These are phyloP conservation scores for Scenedesmus sp. DNA, from an alignment of 163 green algal species.

Conservation along the genomic window DNA sequence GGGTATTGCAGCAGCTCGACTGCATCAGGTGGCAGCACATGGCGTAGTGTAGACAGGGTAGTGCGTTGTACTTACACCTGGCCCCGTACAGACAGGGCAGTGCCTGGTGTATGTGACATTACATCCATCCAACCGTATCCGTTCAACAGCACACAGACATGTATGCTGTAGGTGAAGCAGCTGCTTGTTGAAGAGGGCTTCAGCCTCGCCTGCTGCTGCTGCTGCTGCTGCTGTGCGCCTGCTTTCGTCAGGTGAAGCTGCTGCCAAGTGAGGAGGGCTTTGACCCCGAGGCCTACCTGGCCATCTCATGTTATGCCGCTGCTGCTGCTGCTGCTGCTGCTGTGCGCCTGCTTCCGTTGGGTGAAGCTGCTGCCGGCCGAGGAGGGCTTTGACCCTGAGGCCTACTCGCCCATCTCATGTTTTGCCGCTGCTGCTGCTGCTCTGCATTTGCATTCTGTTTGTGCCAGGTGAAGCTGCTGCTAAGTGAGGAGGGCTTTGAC, in stretches of 20 bases:
- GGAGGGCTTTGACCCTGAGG: conserved; percentile 62
- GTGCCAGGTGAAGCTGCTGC: neutral
- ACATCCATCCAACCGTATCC: too few species aligned
- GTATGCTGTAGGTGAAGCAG: conserved; percentile 27
- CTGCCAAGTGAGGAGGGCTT: too few species aligned
- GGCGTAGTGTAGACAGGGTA: too few species aligned
- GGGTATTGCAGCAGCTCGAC: too few species aligned
- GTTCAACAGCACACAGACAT: neutral
- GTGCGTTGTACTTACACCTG: too few species aligned
- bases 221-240: neutral
- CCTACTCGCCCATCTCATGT: conserved; percentile 60
- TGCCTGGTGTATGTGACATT: too few species aligned
- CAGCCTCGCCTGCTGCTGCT: conserved; percentile 30
- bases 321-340: neutral
- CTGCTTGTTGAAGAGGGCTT: conserved; percentile 60
- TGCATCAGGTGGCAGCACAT: too few species aligned
- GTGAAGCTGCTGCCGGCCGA: conserved; percentile 53
- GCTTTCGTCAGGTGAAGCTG: neutral
- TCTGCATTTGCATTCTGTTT: neutral
- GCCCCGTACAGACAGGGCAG: too few species aligned
- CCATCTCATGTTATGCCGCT: neutral
- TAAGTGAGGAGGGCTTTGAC: too few species aligned
- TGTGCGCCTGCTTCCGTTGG: neutral
- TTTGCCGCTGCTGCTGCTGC: too few species aligned
- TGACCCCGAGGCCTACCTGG: neutral